These are phyloP conservation scores for Megacollybia marginata DNA, from an alignment of 768 basidiomycete species.

Conservation along the genomic window DNA sequence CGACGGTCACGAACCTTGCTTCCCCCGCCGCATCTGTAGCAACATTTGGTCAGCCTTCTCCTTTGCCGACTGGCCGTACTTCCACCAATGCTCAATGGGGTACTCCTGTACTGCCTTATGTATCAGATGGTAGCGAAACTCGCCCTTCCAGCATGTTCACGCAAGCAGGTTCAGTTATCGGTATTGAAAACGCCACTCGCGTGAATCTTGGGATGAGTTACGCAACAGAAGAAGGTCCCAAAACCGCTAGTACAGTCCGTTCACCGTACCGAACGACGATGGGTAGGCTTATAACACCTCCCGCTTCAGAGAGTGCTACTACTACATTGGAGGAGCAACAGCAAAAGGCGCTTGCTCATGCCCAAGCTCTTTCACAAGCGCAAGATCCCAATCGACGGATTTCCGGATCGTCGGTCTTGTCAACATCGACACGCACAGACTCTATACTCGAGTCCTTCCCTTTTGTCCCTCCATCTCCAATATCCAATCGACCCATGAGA, in stretches of 20 bases:
- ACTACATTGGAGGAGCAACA: conserved; percentile 57
- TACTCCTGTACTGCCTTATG: conserved; percentile 35
- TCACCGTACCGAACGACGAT: conserved; percentile 55
- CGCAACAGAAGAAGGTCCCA: conserved; percentile 12
- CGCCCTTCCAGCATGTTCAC: conserved; percentile 59
- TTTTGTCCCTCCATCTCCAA: conserved; percentile 85
- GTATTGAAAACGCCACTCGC: conserved; percentile 59
- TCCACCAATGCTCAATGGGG: conserved; percentile 30
- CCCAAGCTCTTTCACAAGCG: conserved; percentile 52
- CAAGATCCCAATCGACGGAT: conserved; percentile 41
- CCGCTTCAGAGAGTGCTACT: conserved; percentile 21
- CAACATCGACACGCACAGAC: conserved; percentile 45
- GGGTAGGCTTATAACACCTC: conserved; percentile 51
- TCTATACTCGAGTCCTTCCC: conserved; percentile 85
- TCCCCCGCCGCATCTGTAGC: conserved; percentile 34
- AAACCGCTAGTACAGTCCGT: conserved; percentile 28
- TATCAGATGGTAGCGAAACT: conserved; percentile 24
- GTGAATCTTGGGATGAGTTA: conserved; percentile 48
- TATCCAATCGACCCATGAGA: conserved; percentile 71
- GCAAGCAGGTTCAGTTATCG: conserved; percentile 50
- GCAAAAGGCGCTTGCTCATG: conserved; percentile 50
- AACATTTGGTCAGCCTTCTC: conserved; percentile 28
- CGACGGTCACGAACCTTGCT: conserved; percentile 27
- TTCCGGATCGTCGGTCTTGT: conserved; percentile 61
- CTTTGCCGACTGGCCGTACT: conserved; percentile 15